Percentiles rank a stretch among this genome's conserved stretches.
Conservation (phyloP, 805 yeast genomes). For the Candida incommunis region DNA sequence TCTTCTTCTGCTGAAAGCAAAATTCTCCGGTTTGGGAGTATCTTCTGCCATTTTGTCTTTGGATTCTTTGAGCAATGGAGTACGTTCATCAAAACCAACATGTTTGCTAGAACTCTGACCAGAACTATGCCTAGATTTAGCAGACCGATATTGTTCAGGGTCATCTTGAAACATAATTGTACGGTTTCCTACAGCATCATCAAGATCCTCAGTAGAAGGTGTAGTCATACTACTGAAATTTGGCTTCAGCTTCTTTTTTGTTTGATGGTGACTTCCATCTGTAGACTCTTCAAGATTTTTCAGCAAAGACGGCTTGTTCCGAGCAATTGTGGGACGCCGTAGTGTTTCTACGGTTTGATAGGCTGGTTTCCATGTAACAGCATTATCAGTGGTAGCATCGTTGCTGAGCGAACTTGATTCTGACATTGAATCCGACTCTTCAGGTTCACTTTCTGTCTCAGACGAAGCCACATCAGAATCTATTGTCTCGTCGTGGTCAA, state of each 20-base stretch:
- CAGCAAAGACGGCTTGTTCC: not conserved
- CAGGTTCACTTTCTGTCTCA: constrained; percentile 11
- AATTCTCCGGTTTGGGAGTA: not conserved
- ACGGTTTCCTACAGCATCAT: constrained; percentile 14
- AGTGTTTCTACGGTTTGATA: not conserved
- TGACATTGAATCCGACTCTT: not conserved
- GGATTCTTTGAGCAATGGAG: not conserved
- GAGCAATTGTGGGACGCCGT: not conserved
- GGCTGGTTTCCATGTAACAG: not conserved
- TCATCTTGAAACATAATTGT: constrained; percentile 16
- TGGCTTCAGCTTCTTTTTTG: constrained; percentile 15
- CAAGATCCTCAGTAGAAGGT: constrained; percentile 18
- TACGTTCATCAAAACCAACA: not conserved
- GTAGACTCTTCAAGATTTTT: not conserved
- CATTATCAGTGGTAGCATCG: not conserved
- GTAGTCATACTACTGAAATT: constrained; percentile 20
- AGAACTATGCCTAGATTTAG: not conserved
- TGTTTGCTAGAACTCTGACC: not conserved
- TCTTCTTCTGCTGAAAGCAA: not conserved
- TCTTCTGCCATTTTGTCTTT: not conserved
- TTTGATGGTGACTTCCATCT: not conserved
- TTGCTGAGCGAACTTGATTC: not conserved
- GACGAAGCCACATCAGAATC: constrained; percentile 12
- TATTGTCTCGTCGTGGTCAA: constrained; percentile 4
- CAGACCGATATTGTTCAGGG: not conserved